Evolutionary conservation across 2,329 filamentous ascomycete species (phyloP), one percentile per base, ranked within the genome.

Genomic region (Fusarium acutatum): DNA sequence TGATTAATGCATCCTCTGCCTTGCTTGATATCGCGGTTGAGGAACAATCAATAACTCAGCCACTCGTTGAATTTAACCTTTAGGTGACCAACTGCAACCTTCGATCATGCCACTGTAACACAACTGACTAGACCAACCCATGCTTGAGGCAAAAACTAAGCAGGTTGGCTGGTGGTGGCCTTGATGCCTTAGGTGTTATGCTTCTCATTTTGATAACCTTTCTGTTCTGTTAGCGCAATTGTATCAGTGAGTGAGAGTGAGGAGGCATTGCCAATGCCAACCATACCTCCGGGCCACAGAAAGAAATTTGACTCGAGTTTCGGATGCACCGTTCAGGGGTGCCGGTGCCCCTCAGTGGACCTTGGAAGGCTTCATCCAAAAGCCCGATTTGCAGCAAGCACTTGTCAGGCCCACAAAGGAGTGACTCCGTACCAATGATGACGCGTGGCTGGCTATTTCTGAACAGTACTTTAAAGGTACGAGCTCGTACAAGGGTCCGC

Each of bases 291-390:
- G 24, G 34, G 41, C 49, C 38, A 58, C 37, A 68, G 54, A 68
- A 64, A 57, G 69, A 73, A 53, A 66, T 67, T 75, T 74, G 68
- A 66, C 67, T 71, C 67, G 62, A 69, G 54, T 57, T 64, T 74
- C 76, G 76, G 76, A 78, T 63, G 76, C 65, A 73, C 76, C 75
- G 76, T 69, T 78, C 76, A 78, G 76, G 76, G 76, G 76, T 62
- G 70, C 60, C 52, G 60, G 67, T 69, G 66, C 57, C 59, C 50
- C 54, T 56, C 43, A 67, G 69, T 68, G 72, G 56, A 30, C 12
- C 32, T n/a, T 49, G 40, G 64, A 69, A 69, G 47, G 47, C 63
- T 60, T 60, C 46, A 26, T 46, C 40, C 43, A 69, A 66, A 62
- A 69, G 58, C 60, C 67, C 65, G 72, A 70, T 69, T 71, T 65